These are phyloP conservation scores for Salvia hispanica DNA, from an alignment of 257 asterid species.

Conservation along the genomic window DNA sequence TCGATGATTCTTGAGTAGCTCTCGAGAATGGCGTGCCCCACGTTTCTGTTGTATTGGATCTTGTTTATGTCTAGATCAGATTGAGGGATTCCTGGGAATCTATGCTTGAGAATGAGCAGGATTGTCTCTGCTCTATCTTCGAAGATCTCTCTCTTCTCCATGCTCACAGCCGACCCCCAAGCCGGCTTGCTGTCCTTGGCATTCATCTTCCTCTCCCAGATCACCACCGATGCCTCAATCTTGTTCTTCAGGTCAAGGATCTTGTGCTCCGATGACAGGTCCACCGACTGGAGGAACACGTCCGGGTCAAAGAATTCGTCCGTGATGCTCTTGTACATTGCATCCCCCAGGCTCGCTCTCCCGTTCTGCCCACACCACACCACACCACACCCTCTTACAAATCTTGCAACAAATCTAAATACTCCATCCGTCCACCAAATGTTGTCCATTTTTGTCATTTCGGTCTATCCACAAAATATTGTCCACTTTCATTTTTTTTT, in stretches of 20 bases:
- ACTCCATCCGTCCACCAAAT: no score
- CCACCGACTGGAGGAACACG: slow-evolving; percentile 55
- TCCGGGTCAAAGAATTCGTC: slow-evolving; percentile 81
- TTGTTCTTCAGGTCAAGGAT: slow-evolving; percentile 81
- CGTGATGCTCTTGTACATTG: slow-evolving; percentile 73
- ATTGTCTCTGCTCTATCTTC: slow-evolving; percentile 87
- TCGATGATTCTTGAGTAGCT: slow-evolving; percentile 68
- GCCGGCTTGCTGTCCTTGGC: slow-evolving; percentile 75
- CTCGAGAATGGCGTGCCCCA: slow-evolving; percentile 61
- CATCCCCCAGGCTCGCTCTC: slow-evolving; percentile 83
- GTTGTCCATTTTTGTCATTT: no score
- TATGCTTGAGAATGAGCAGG: slow-evolving; percentile 64
- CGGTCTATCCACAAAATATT: no score
- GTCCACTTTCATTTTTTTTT: no score
- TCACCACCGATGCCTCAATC: slow-evolving; percentile 84
- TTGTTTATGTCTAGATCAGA: slow-evolving; percentile 84
- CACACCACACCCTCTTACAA: no score
- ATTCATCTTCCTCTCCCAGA: slow-evolving; percentile 82
- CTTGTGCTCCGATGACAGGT: slow-evolving; percentile 78
- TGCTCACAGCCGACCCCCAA: slow-evolving; percentile 80
- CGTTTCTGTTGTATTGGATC: slow-evolving; percentile 58
- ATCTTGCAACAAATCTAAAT: no score
- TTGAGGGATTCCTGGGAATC: slow-evolving; percentile 81
- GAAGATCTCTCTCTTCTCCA: slow-evolving; percentile 77
- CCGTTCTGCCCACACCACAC: slow-evolving; percentile 54